Evolutionary conservation across 768 basidiomycete genomes (phyloP), one percentile per base, ranked within the genome.

Genomic region (Saitozyma podzolica): DNA sequence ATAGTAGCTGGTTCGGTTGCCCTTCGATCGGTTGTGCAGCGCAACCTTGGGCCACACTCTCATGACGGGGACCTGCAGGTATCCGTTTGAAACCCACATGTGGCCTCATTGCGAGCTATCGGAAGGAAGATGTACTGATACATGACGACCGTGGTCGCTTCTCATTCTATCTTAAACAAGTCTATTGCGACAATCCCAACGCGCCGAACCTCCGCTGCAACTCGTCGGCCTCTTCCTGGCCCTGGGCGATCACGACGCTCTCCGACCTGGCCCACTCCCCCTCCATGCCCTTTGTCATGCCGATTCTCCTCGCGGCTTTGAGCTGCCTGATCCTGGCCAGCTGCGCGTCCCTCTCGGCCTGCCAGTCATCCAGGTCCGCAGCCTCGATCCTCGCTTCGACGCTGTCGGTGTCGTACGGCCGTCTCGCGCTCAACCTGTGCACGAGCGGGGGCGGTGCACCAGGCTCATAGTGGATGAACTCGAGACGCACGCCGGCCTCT

Each of bases 401-500:
- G 29, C 29, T 29, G 29, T 29, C 29, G 29, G 29, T 29, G 29
- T 29, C 29, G 29, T 29, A 29, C 29, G 2, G 29, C 29, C 29
- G 29, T 29, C 29, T 29, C 29, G 29, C 29, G 29, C 29, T 29
- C 29, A 29, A 61, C 53, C 62, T 52, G 63, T 75, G 79, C 10
- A 75, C 68, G 5, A 68, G 67, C 9, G 74, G 74, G 8, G 74
- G 74, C 6, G 73, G 60, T 16, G 51, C 58, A 43, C 72, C 75
- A 39, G 73, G 74, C 50, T 79, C 76, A 56, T 67, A 73, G 54
- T 77, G 73, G 29, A 73, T 69, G 47, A 68, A 74, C 57, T 78
- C 71, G 2, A 77, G 63, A 47, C 63, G 54, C 17, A 78, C 77
- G 0, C 87, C 87, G 0, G 90, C 88, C 4, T 85, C 85, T 42